These are phyloP conservation scores for Nicotiana noctiflora DNA, from an alignment of 257 asterid genomes.

Conservation along the genomic window DNA sequence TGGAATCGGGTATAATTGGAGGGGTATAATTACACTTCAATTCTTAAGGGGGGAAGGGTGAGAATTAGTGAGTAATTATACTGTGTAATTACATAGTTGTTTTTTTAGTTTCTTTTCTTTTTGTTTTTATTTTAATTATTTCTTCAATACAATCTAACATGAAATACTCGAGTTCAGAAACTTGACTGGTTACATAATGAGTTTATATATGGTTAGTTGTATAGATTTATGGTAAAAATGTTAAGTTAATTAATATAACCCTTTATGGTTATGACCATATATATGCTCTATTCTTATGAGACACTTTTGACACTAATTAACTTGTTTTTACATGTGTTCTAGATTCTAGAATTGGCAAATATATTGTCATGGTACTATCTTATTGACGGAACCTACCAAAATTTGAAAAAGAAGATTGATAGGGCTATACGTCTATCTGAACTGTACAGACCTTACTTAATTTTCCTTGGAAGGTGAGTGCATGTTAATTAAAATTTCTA, in stretches of 20 bases:
- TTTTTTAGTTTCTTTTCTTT: no score
- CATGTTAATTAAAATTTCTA: background rate
- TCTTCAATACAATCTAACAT: no score
- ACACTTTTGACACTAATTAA: background rate
- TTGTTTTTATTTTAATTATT: no score
- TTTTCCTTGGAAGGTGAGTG: slow-evolving; percentile 47
- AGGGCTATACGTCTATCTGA: slow-evolving; percentile 25
- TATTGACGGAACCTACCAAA: slow-evolving; percentile 18
- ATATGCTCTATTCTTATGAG: background rate
- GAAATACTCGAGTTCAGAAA: background rate
- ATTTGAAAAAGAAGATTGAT: slow-evolving; percentile 23
- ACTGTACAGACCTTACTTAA: slow-evolving; percentile 37
- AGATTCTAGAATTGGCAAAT: slow-evolving; percentile 33
- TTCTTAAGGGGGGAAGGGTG: no score
- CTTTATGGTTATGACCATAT: background rate
- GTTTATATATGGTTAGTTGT: no score
- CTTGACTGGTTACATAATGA: background rate
- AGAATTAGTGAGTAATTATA: no score
- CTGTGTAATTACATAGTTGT: no score
- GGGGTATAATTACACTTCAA: no score
- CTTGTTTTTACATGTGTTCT: background rate
- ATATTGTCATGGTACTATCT: slow-evolving; percentile 12
- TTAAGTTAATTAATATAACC: background rate
- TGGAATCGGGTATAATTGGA: no score
- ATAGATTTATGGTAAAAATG: background rate